Evolutionary conservation across 176 grass and related monocot species (phyloP), one percentile per base, ranked within the genome.

Genomic region (Calamus simplicifolius): DNA sequence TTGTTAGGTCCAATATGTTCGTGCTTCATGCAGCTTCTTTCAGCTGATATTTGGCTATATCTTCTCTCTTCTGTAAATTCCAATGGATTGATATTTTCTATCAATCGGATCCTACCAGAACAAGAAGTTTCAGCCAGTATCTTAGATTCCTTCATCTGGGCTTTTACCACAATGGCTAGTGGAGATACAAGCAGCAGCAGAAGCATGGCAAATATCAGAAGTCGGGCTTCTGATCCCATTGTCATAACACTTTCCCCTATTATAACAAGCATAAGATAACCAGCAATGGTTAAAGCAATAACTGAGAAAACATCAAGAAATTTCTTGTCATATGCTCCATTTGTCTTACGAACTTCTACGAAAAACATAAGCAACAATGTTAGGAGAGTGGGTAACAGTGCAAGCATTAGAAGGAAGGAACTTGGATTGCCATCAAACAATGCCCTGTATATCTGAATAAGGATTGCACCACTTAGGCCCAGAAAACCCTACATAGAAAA

Each of bases 261-360:
- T 87, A 96, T 95, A 73, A 74, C 52, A 18, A 85, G 23, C 91
- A 96, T 96, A 51, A 90, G 81, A 74, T 90, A 96, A 16, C 69
- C 78, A 2, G 91, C 91, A 68, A 90, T 50, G 6, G 61, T 74
- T 35, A 96, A 25, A 0, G 91, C 83, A 7, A 96, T 84, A 35
- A 95, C 48, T 48, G 91, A 95, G 68, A 90, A 95, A 54, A 77
- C 77, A 49, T 84, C 74, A 5, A 95, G 74, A 63, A 85, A 84
- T 59, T 84, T 90, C 43, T 88, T 96, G 77, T 80, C 71, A 18
- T 70, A 80, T 77, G 14, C 18, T 66, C 27, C 16, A 51, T 81
- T 52, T 23, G 49, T 4, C 2, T 49, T 52, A 64, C 73, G 73
- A 82, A 88, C 57, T 1, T 82, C 81, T 12, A 96, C 80, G 51